Evolutionary conservation across 2,329 filamentous ascomycete genomes (phyloP).

Genomic region (Aspergillus sp.): DNA sequence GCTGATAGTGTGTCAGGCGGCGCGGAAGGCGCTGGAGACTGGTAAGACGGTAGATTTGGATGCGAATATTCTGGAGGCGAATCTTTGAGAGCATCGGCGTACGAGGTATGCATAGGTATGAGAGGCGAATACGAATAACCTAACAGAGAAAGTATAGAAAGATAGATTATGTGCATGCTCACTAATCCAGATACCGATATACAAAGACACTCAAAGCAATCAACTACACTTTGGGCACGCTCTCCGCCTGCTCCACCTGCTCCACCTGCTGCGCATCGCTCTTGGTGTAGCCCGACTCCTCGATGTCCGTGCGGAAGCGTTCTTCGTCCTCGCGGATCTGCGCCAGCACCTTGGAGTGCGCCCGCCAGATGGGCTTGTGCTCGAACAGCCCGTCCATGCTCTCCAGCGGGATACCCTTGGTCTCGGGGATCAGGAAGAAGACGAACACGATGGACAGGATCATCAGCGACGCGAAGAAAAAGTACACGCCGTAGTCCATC

Average conservation of each 20-base stretch:
- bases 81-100: background rate
- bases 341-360: slow-evolving; percentile 31
- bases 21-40: slow-evolving; percentile 44
- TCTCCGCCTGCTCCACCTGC: slow-evolving; percentile 10
- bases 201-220: background rate
- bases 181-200: background rate
- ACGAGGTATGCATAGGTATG: background rate
- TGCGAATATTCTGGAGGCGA: background rate
- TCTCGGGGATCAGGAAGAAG: slow-evolving; percentile 62
- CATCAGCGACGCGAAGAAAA: slow-evolving; percentile 66
- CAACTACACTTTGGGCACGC: background rate
- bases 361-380: slow-evolving; percentile 32
- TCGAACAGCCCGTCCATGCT: slow-evolving; percentile 61
- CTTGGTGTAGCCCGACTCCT: slow-evolving; percentile 14
- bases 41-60: slow-evolving; percentile 34
- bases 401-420: slow-evolving; percentile 64
- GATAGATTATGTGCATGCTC: background rate
- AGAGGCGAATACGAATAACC: too few species aligned
- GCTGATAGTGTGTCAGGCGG: slow-evolving; percentile 52
- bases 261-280: slow-evolving; percentile 12
- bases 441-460: slow-evolving; percentile 56
- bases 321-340: slow-evolving; percentile 35
- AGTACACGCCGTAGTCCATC: slow-evolving; percentile 59
- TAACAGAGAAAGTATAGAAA: too few species aligned
- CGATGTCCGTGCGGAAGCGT: slow-evolving; percentile 28